Conservation (phyloP, 345 rosid species). For the Eucalyptus guilfoylei region DNA sequence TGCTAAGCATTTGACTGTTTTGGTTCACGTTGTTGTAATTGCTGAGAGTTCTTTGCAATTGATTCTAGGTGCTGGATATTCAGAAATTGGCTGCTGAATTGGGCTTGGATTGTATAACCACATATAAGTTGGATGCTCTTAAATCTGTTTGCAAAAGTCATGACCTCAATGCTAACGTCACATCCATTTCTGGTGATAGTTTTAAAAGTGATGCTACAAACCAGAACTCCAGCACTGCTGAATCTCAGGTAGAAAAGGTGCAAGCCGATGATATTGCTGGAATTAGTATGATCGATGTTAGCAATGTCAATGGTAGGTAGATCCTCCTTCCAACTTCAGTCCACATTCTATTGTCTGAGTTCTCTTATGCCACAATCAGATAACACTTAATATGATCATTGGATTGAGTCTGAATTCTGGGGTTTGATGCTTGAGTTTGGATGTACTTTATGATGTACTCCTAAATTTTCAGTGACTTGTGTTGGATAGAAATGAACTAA, state of each 20-base stretch:
- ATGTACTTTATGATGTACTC: neutral
- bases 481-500: neutral
- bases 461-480: neutral
- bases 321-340: neutral
- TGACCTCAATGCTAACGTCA: conserved; percentile 15
- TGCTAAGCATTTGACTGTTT: neutral
- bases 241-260: conserved; percentile 7
- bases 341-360: neutral
- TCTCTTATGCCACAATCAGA: neutral
- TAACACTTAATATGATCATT: neutral
- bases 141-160: conserved; percentile 57
- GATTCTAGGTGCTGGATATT: conserved; percentile 53
- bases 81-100: conserved; percentile 79
- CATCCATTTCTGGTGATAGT: conserved; percentile 1
- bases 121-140: conserved; percentile 81
- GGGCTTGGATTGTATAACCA: conserved; percentile 71
- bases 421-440: neutral
- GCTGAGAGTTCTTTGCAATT: neutral
- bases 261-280: conserved; percentile 10
- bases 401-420: neutral
- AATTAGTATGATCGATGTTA: conserved; percentile 9
- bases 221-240: conserved; percentile 15
- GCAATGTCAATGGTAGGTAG: conserved; percentile 26
- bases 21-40: neutral
- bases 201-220: conserved; percentile 2